A percentile compares a stretch with the other conserved stretches of the same genome.
Conservation (phyloP, 2,329 filamentous ascomycete species). For the Fusarium sp. region DNA sequence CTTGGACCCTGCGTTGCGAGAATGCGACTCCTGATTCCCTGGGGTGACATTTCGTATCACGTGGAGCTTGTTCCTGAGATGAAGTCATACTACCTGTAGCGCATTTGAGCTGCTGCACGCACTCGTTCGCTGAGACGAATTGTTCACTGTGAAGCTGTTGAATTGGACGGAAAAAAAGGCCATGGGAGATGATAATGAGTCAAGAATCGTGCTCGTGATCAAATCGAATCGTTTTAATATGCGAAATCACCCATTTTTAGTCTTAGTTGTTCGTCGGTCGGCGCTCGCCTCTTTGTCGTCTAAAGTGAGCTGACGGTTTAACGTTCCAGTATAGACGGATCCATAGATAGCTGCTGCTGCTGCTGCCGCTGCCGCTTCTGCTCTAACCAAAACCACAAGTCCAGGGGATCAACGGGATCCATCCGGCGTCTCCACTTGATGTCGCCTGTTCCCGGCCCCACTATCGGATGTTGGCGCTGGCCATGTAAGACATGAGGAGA, state of each 20-base stretch:
- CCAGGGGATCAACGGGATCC: slow-evolving; percentile 38
- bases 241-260: slow-evolving; percentile 30
- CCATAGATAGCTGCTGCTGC: no score
- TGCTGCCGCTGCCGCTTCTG: not conserved
- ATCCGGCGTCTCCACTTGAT: slow-evolving; percentile 38
- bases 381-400: slow-evolving; percentile 12
- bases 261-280: slow-evolving; percentile 9
- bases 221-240: slow-evolving; percentile 12
- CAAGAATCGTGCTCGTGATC: slow-evolving; percentile 27
- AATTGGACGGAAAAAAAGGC: not conserved
- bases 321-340: not conserved
- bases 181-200: slow-evolving; percentile 14
- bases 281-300: slow-evolving; percentile 32
- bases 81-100: slow-evolving; percentile 17
- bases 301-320: slow-evolving; percentile 38
- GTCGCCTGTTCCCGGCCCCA: slow-evolving; percentile 46
- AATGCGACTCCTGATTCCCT: slow-evolving; percentile 3
- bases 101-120: slow-evolving; percentile 2
- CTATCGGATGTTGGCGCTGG: slow-evolving; percentile 44
- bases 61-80: slow-evolving; percentile 29
- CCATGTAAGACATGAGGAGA: slow-evolving; percentile 33
- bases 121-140: slow-evolving; percentile 10
- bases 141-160: slow-evolving; percentile 12
- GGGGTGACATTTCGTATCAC: slow-evolving; percentile 25
- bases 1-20: slow-evolving; percentile 23